Evolutionary conservation across 495 filamentous ascomycete species (phyloP), one percentile per base, ranked within the genome.

Genomic region (Patellaria atrata): DNA sequence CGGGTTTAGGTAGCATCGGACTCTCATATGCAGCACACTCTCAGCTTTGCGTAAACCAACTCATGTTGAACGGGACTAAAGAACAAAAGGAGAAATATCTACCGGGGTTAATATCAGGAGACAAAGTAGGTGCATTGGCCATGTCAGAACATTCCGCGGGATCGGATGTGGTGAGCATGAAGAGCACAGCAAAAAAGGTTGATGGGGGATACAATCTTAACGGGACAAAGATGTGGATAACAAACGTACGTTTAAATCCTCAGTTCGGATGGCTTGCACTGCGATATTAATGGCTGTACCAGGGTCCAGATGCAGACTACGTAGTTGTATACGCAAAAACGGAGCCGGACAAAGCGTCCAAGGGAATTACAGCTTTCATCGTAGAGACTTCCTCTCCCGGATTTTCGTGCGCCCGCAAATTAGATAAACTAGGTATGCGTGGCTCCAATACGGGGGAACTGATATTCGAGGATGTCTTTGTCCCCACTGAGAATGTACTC

Each of bases 171-270:
- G 85, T 97, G 14, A 80, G 79, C 53, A 97, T 97, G 89, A 82
- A 83, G 53, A 91, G 78, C 13, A 71, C 66, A 0, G 86, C 87
- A 0, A 77, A 73, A 50, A 65, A 65, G 25, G 78, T 78, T 11
- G 82, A 92, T 44, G 84, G 84, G 10, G 89, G 89, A 17, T 96
- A 75, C 59, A 17, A 83, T 20, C 65, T 97, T 35, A 82, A 82
- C 45, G 89, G 89, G 10, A 82, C 80, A 15, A 97, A 97, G 68
- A 96, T 97, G 89, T 97, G 89, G 89, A 97, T 97, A 43, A 97
- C 89, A 18, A 97, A 97, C 51, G 75, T 77, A 35, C 33, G 68
- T 47, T 21, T 9, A 11, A 19, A n/a, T n/a, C n/a, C n/a, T n/a
- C n/a, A n/a, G n/a, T n/a, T n/a, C n/a, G n/a, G n/a, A n/a, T n/a